Evolutionary conservation across 768 basidiomycete genomes (phyloP), one percentile per base, ranked within the genome.

Genomic region (Boletus vinaceobasis): DNA sequence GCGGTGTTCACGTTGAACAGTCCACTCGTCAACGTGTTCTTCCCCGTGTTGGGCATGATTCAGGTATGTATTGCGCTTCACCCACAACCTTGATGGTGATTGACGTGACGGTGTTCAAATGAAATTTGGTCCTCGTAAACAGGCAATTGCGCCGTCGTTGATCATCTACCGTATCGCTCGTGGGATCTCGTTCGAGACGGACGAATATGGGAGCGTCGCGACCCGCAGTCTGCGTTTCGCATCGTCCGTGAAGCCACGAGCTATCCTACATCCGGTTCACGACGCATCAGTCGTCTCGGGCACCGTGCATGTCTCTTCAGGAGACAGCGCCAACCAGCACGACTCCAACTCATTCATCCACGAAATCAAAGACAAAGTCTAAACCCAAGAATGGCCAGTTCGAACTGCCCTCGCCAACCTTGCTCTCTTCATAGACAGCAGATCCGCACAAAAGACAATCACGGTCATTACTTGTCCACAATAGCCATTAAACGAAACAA

Each of bases 11-110:
- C 35, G 43, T 7, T 48, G 19, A 65, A 66, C 37, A 65, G 63
- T 15, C 65, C 65, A 15, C 60, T 67, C 38, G 51, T 50, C 45
- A 65, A 62, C 29, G 44, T 66, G 15, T 65, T 67, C 3, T 62
- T 67, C 43, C 65, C 65, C 0, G 56, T 65, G 33, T 19, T 62
- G 48, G 63, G 65, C 3, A 52, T n/a, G 1, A 17, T 65, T 11
- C 65, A 65, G 65, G 64, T 65, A 33, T 7, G 52, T 45, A 0
- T 37, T 15, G 6, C 7, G 31, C 27, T 13, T 44, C 19, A 8
- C 14, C 10, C 6, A 7, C 7, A 2, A 6, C 31, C 1, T 17
- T 17, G 29, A 19, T 7, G 52, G 29, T 19, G 29, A 19, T 45
- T 19, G 19, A 29, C 1, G 17, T 32, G 29, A 14, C 14, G 7